Conservation (phyloP, 805 yeast genomes). For the Hanseniaspora jakobsenii region DNA sequence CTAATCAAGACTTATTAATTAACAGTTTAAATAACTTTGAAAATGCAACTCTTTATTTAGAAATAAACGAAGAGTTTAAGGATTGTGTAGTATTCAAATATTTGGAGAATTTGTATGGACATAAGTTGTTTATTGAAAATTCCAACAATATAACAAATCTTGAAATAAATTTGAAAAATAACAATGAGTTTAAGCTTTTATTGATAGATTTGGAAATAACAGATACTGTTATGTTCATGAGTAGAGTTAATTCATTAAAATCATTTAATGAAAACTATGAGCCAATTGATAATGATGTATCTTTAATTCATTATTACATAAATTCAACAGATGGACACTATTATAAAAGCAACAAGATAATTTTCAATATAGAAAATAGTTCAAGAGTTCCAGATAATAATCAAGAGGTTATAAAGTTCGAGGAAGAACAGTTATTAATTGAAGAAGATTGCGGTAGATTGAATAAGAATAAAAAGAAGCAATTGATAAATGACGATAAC, state of each 20-base stretch:
- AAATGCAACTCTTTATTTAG: not conserved
- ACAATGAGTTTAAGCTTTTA: slow-evolving; percentile 1
- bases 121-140: slow-evolving; percentile 14
- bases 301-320: not conserved
- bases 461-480: not conserved
- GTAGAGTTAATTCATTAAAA: too few species aligned
- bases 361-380: not conserved
- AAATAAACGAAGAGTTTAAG: not conserved
- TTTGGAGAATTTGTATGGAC: slow-evolving; percentile 14
- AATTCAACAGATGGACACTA: not conserved
- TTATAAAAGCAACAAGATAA: not conserved
- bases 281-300: not conserved
- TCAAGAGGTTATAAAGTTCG: not conserved
- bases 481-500: not conserved
- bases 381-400: not conserved
- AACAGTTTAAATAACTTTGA: too few species aligned
- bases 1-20: too few species aligned
- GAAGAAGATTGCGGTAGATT: not conserved
- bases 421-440: not conserved
- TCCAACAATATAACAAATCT: not conserved
- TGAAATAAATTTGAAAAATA: slow-evolving; percentile 4
- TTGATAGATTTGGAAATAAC: slow-evolving; percentile 11
- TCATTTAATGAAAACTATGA: too few species aligned
- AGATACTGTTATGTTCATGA: not conserved
- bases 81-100: slow-evolving; percentile 8